phyloP scores from a whole-genome alignment of 1,284 basidiomycete species.

The Tetrapyrgos nigripes region DNA sequence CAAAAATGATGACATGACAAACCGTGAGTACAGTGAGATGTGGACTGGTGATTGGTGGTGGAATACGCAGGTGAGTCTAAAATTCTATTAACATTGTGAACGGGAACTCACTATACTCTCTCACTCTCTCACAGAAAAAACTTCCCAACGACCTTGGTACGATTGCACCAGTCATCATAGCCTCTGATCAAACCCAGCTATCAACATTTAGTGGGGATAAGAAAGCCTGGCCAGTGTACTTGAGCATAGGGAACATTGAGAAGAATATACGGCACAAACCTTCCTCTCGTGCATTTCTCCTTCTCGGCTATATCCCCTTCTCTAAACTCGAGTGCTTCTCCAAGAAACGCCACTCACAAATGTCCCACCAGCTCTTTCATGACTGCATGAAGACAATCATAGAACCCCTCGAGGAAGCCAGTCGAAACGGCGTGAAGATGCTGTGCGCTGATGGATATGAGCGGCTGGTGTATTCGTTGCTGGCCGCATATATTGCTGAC shows the following conservation, averaged over 20 bases:
- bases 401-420: slow-evolving; percentile 31
- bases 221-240: too few species aligned
- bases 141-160: slow-evolving; percentile 32
- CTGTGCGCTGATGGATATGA: too few species aligned
- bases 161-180: slow-evolving; percentile 41
- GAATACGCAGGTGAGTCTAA: slow-evolving; percentile 37
- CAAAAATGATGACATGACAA: background rate
- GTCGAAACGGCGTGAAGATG: slow-evolving; percentile 31
- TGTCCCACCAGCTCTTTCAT: too few species aligned
- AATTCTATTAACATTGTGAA: background rate
- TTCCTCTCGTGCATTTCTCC: too few species aligned
- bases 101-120: background rate
- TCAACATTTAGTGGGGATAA: slow-evolving; percentile 43
- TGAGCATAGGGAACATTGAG: too few species aligned
- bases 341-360: too few species aligned
- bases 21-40: slow-evolving; percentile 40
- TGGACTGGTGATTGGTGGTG: slow-evolving; percentile 52
- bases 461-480: too few species aligned
- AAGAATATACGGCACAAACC: too few species aligned
- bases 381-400: slow-evolving; percentile 31
- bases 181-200: slow-evolving; percentile 46
- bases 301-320: too few species aligned
- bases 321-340: too few species aligned
- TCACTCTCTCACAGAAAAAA: slow-evolving; percentile 19
- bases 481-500: background rate